A percentile compares a stretch with the other conserved stretches of the same genome.
Conservation (phyloP, 805 yeast species). For the Ogataea zsoltii region DNA sequence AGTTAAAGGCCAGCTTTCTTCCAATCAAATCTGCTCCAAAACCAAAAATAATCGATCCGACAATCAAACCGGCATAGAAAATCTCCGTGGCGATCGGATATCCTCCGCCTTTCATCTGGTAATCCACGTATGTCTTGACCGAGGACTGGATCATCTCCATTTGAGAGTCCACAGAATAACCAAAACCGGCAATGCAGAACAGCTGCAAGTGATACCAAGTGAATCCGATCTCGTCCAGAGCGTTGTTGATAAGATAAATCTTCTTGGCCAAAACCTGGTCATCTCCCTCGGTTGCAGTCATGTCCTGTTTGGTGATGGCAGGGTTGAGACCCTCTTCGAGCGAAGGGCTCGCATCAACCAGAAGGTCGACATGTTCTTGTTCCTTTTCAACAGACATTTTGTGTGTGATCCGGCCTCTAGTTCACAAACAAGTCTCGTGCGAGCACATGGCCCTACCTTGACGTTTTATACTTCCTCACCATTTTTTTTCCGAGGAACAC, state of each 20-base stretch:
- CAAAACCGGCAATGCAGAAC: constrained; percentile 55
- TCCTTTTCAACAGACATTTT: constrained; percentile 7
- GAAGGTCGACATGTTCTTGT: background rate
- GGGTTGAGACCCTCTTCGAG: constrained; percentile 19
- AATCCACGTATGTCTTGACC: constrained; percentile 46
- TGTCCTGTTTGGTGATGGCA: constrained; percentile 16
- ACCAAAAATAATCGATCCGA: constrained; percentile 60
- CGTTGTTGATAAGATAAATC: constrained; percentile 49
- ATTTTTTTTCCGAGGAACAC: too few relatives aligned
- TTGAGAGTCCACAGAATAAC: constrained; percentile 57
- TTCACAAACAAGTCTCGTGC: too few relatives aligned
- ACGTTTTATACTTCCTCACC: too few relatives aligned
- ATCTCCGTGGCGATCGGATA: constrained; percentile 48
- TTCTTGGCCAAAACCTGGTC: constrained; percentile 42
- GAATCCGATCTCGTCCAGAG: constrained; percentile 62
- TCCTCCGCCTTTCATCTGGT: constrained; percentile 44
- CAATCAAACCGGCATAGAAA: constrained; percentile 50
- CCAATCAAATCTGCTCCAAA: constrained; percentile 57
- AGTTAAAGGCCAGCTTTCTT: constrained; percentile 51
- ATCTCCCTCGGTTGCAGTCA: constrained; percentile 24
- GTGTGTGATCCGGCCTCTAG: too few relatives aligned
- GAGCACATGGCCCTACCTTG: too few relatives aligned
- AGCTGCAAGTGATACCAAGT: constrained; percentile 54
- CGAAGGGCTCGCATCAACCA: background rate
- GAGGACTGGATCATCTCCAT: constrained; percentile 40